phyloP scores from a whole-genome alignment of 495 filamentous ascomycete genomes.

The Copromyces sp. region DNA sequence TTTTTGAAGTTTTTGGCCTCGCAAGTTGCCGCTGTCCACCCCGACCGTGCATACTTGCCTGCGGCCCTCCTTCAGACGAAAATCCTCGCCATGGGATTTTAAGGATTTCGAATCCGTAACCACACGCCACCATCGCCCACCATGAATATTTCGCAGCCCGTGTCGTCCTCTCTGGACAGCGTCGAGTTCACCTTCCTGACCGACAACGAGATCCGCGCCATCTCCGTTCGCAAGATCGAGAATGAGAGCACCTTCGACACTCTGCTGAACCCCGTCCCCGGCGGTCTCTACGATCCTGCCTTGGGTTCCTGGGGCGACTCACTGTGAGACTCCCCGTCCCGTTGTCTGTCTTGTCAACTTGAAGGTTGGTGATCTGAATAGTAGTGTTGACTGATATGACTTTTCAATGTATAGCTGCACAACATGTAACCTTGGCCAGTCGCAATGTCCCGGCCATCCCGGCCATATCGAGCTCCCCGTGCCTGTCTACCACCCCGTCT shows the following conservation, averaged over 20 bases:
- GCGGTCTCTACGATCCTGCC: conserved; percentile 86
- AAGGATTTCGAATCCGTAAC: neutral
- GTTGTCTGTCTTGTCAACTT: conserved; percentile 1
- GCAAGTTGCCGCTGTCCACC: neutral
- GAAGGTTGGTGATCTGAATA: neutral
- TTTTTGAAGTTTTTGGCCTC: neutral
- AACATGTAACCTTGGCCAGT: conserved; percentile 71
- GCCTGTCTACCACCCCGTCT: conserved; percentile 84
- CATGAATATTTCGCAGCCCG: conserved; percentile 84
- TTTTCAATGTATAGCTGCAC: conserved; percentile 52
- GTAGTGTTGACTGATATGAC: conserved; percentile 11
- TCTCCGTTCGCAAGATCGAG: conserved; percentile 87
- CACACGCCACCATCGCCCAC: conserved; percentile 9
- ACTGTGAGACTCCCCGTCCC: conserved; percentile 45
- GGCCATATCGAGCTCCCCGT: conserved; percentile 94
- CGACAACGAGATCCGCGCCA: conserved; percentile 67
- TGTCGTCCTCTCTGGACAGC: conserved; percentile 72
- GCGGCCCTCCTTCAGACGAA: neutral
- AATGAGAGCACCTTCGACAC: conserved; percentile 84
- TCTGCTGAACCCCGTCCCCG: conserved; percentile 71
- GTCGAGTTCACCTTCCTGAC: conserved; percentile 83
- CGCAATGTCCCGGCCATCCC: conserved; percentile 80
- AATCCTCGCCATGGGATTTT: neutral
- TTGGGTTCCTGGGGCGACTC: conserved; percentile 83
- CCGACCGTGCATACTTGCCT: neutral